These are phyloP conservation scores for Lophiotrema nucula DNA, from an alignment of 495 filamentous ascomycete species.

Conservation along the genomic window DNA sequence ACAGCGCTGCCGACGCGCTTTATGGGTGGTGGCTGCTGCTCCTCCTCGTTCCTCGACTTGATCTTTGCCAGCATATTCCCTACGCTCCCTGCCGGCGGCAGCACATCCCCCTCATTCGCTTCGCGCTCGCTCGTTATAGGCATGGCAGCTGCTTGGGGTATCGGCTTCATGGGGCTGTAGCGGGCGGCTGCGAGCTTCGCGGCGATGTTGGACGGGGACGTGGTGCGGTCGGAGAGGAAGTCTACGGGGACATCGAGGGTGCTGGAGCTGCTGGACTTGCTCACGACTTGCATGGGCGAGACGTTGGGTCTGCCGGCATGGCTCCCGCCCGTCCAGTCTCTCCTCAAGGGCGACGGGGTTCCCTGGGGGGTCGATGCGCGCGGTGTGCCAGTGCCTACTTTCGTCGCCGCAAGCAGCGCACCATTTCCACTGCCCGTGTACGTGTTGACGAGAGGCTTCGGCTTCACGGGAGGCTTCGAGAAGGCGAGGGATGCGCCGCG, in stretches of 20 bases:
- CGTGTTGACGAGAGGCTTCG: conserved; percentile 28
- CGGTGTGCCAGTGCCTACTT: conserved; percentile 22
- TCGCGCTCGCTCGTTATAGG: conserved; percentile 4
- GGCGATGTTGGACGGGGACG: conserved; percentile 37
- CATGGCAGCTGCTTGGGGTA: neutral
- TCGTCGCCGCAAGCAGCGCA: conserved; percentile 33
- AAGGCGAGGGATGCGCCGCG: conserved; percentile 35
- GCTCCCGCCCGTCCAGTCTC: conserved; percentile 29
- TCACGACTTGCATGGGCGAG: conserved; percentile 17
- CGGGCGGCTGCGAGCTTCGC: conserved; percentile 33
- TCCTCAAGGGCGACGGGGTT: conserved; percentile 13
- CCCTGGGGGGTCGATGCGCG: neutral
- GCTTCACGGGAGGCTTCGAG: conserved; percentile 31
- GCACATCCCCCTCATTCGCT: conserved; percentile 18
- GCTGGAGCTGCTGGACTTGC: conserved; percentile 27
- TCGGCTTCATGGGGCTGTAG: conserved; percentile 27
- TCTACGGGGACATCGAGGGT: conserved; percentile 29
- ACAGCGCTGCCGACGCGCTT: conserved; percentile 5
- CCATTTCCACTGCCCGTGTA: conserved; percentile 30
- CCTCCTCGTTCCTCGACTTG: neutral
- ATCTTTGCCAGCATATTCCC: conserved; percentile 23
- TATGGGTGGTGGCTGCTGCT: neutral
- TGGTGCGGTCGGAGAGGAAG: conserved; percentile 11
- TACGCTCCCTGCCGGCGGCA: conserved; percentile 30
- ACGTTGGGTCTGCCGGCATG: conserved; percentile 1